phyloP scores from a whole-genome alignment of 345 rosid species.

The Iberis pinnata region DNA sequence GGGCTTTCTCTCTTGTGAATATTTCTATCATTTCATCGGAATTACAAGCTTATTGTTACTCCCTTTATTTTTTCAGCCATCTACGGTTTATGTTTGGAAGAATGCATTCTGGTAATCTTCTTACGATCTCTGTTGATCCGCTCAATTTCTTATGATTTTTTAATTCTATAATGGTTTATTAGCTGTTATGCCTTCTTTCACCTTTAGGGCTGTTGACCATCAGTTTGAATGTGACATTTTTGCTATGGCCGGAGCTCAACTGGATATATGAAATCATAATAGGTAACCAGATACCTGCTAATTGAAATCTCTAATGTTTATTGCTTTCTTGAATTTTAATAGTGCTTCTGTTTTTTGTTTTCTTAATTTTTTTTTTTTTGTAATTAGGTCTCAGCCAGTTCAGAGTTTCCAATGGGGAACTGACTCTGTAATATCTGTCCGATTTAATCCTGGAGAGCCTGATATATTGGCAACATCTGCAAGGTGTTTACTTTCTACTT shows the following conservation, averaged over 20 bases:
- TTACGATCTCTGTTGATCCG: conserved; percentile 1
- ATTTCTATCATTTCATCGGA: not conserved
- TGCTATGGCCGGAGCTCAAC: conserved; percentile 91
- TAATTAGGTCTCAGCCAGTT: conserved; percentile 79
- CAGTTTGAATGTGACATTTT: conserved; percentile 84
- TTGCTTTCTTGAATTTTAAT: not conserved
- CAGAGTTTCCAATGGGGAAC: conserved; percentile 82
- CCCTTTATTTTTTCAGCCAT: conserved; percentile 42
- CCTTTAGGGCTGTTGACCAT: conserved; percentile 85
- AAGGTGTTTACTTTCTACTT: conserved; percentile 40
- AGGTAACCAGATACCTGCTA: conserved; percentile 44
- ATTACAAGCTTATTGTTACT: conserved; percentile 21
- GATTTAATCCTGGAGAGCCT: conserved; percentile 92
- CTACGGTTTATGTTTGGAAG: conserved; percentile 66
- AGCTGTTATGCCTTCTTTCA: not conserved
- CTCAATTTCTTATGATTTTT: conserved; percentile 3
- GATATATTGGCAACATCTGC: conserved; percentile 74
- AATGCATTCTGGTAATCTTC: conserved; percentile 68
- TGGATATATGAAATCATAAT: conserved; percentile 92
- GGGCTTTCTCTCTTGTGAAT: not conserved
- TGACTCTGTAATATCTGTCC: conserved; percentile 72
- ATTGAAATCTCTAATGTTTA: not conserved
- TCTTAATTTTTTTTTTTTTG: not conserved
- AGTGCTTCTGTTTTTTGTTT: conserved; percentile 6
- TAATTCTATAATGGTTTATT: conserved; percentile 1